Percentiles rank a stretch among this genome's conserved stretches.
Evolutionary conservation across 208 protist species (phyloP).

Genomic region (Angomonas desouzai): DNA sequence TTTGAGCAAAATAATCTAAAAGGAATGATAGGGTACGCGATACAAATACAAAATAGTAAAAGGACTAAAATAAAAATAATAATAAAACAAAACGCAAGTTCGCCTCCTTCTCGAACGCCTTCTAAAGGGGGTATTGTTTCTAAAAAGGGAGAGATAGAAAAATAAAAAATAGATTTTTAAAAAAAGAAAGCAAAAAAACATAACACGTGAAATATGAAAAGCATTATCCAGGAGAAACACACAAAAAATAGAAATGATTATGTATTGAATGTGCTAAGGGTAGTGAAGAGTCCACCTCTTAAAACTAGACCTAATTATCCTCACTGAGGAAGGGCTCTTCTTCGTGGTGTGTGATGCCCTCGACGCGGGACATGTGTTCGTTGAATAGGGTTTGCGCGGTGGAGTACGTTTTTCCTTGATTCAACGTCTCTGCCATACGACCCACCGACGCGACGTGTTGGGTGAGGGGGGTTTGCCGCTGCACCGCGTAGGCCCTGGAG

Average conservation of each 20-base stretch:
- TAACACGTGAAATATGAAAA: no score
- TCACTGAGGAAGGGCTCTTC: conserved; percentile 70
- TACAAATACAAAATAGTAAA: conserved; percentile 13
- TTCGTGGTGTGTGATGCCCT: conserved; percentile 80
- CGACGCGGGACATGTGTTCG: conserved; percentile 71
- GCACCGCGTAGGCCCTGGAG: conserved; percentile 68
- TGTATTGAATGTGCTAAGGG: no score
- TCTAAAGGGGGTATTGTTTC: no score
- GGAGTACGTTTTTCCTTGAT: conserved; percentile 50
- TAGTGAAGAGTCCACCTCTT: no score
- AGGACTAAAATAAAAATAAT: no score
- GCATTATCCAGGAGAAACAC: no score
- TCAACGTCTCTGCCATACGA: conserved; percentile 82
- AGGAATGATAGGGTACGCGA: no score
- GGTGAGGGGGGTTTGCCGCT: conserved; percentile 78
- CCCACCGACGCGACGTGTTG: conserved; percentile 83
- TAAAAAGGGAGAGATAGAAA: no score
- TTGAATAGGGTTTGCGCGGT: conserved; percentile 70
- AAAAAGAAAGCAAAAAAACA: conserved; percentile 14
- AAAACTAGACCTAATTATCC: conserved; percentile 22
- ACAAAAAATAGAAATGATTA: no score
- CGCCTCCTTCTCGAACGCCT: no score
- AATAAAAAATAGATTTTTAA: neutral
- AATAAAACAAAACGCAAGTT: no score
- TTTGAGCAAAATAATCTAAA: no score